Conservation (phyloP, 345 rosid species). For the Microcos paniculata region DNA sequence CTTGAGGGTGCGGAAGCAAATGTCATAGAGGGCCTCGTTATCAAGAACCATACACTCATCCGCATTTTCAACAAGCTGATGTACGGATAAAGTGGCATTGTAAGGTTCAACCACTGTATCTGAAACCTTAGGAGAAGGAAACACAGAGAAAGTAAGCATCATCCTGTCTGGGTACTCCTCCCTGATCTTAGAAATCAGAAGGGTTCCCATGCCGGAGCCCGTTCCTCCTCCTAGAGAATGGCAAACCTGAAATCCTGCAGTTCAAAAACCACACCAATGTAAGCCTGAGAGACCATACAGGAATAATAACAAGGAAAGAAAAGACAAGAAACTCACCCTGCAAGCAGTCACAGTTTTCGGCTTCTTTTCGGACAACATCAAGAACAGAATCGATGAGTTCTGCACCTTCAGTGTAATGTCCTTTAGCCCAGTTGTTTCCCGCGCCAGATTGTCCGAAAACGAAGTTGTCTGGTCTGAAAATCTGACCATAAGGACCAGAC, state of each 20-base stretch:
- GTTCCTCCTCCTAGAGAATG: constrained; percentile 72
- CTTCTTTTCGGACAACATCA: constrained; percentile 43
- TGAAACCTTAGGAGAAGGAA: constrained; percentile 37
- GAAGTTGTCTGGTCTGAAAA: constrained; percentile 19
- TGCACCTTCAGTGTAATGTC: constrained; percentile 42
- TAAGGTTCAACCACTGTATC: constrained; percentile 71
- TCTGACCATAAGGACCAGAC: constrained; percentile 27
- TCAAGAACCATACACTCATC: constrained; percentile 64
- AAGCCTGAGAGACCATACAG: background rate
- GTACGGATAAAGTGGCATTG: constrained; percentile 64
- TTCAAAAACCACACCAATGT: background rate
- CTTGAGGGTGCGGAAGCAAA: constrained; percentile 64
- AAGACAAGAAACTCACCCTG: constrained; percentile 19
- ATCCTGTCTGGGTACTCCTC: constrained; percentile 73
- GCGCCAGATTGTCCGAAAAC: constrained; percentile 35
- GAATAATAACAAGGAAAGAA: background rate
- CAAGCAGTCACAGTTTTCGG: constrained; percentile 39
- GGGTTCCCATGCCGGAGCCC: constrained; percentile 67
- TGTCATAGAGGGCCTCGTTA: constrained; percentile 47
- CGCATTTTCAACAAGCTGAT: constrained; percentile 64
- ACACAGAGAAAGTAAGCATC: constrained; percentile 74
- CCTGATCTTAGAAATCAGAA: constrained; percentile 62
- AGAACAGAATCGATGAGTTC: constrained; percentile 41
- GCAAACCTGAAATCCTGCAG: constrained; percentile 59
- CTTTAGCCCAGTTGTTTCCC: constrained; percentile 37